Evolutionary conservation across 2,329 filamentous ascomycete genomes (phyloP).

Genomic region (Dactylellina cionopaga): DNA sequence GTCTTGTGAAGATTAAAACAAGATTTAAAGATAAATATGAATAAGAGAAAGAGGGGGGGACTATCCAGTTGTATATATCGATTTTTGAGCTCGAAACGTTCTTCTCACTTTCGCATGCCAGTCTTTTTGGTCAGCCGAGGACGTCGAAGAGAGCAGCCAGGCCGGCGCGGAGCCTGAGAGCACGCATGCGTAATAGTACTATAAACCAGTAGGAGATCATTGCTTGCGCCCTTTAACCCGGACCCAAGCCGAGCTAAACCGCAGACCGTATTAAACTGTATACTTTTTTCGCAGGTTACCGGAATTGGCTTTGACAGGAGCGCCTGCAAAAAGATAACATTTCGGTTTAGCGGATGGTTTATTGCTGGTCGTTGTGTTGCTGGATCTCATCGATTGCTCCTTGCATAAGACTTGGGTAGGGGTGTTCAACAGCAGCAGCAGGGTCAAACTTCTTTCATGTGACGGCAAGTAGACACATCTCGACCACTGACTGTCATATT

Average conservation of each 20-base stretch:
- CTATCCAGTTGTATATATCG: slow-evolving; percentile 43
- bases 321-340: slow-evolving; percentile 50
- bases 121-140: slow-evolving; percentile 42
- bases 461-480: neutral
- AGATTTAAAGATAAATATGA: neutral
- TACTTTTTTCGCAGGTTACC: slow-evolving; percentile 40
- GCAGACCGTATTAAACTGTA: slow-evolving; percentile 10
- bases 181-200: neutral
- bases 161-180: slow-evolving; percentile 27
- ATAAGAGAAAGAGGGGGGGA: slow-evolving; percentile 5
- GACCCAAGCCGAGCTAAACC: slow-evolving; percentile 49
- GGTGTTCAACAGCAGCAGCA: neutral
- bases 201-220: too few species aligned
- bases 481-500: neutral
- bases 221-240: slow-evolving; percentile 38
- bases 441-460: slow-evolving; percentile 33
- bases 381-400: slow-evolving; percentile 9
- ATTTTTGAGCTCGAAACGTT: slow-evolving; percentile 19
- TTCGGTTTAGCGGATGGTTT: slow-evolving; percentile 51
- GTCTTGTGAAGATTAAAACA: neutral
- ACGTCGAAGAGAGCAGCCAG: slow-evolving; percentile 14
- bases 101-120: slow-evolving; percentile 21
- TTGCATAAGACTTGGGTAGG: slow-evolving; percentile 11
- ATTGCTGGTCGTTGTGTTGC: slow-evolving; percentile 12
- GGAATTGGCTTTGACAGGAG: slow-evolving; percentile 17